These are phyloP conservation scores for Luffa aegyptiaca DNA, from an alignment of 306 rosid species.

Conservation along the genomic window DNA sequence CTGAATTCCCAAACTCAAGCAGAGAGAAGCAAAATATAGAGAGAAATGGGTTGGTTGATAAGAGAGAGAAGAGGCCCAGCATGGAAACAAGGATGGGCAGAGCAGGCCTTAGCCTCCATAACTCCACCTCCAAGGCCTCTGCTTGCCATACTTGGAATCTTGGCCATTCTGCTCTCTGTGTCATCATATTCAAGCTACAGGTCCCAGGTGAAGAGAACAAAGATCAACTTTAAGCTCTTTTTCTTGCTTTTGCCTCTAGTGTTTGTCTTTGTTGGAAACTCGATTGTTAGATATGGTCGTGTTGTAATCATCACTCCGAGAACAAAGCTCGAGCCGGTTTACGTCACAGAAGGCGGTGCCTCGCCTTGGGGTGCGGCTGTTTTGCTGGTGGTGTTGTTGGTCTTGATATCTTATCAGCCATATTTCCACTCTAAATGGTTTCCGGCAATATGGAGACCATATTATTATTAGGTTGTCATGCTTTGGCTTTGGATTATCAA, in stretches of 20 bases:
- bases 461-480: constrained; percentile 19
- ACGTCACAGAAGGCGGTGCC: constrained; percentile 8
- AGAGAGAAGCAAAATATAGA: neutral
- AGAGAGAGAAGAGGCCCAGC: constrained; percentile 45
- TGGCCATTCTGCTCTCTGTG: constrained; percentile 31
- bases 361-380: constrained; percentile 59
- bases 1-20: neutral
- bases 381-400: constrained; percentile 36
- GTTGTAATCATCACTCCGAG: constrained; percentile 19
- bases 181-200: constrained; percentile 44
- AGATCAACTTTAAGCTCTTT: constrained; percentile 24
- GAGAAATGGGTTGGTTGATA: constrained; percentile 43
- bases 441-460: constrained; percentile 33
- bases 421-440: constrained; percentile 56
- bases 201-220: constrained; percentile 30
- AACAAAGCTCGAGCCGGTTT: constrained; percentile 8
- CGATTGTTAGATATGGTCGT: constrained; percentile 25
- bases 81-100: constrained; percentile 48
- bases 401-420: constrained; percentile 43
- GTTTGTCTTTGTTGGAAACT: constrained; percentile 34
- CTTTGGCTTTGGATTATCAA: neutral
- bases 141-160: constrained; percentile 32
- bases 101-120: constrained; percentile 28
- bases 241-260: constrained; percentile 37
- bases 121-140: constrained; percentile 50